A percentile compares a stretch with the other conserved stretches of the same genome.
Conservation (phyloP, 306 rosid genomes). For the Lablab purpureus region DNA sequence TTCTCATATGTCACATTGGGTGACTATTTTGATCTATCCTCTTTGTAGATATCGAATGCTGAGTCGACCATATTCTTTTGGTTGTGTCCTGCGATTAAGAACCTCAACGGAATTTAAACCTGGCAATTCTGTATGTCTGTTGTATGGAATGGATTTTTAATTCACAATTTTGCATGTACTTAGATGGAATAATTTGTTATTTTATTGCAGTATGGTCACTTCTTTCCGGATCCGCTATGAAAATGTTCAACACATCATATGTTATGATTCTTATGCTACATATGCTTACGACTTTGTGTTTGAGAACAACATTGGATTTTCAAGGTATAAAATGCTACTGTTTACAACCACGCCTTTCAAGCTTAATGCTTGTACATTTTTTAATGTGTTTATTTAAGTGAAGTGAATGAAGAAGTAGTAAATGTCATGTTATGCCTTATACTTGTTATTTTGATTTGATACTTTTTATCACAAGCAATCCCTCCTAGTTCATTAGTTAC, state of each 20-base stretch:
- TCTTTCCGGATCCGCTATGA: constrained; percentile 99
- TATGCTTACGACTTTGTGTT: constrained; percentile 96
- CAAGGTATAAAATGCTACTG: constrained; percentile 64
- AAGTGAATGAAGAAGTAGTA: constrained; percentile 22
- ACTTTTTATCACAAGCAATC: constrained; percentile 23
- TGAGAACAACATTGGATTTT: constrained; percentile 82
- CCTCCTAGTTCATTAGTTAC: constrained; percentile 18
- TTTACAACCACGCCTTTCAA: constrained; percentile 18
- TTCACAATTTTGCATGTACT: constrained; percentile 35
- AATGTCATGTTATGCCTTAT: constrained; percentile 34
- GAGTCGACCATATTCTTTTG: constrained; percentile 95
- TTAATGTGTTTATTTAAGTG: constrained; percentile 17
- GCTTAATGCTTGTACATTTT: constrained; percentile 39
- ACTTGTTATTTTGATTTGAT: not conserved
- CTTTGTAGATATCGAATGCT: constrained; percentile 89
- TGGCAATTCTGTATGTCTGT: constrained; percentile 83
- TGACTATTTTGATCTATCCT: constrained; percentile 40
- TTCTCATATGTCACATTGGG: constrained; percentile 1
- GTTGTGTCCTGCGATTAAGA: constrained; percentile 85
- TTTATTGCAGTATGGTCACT: constrained; percentile 95
- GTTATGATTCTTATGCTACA: constrained; percentile 97
- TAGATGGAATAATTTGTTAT: constrained; percentile 36
- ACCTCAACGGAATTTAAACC: constrained; percentile 91
- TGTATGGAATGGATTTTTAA: constrained; percentile 39
- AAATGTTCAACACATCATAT: constrained; percentile 94